Evolutionary conservation across 2,329 filamentous ascomycete species (phyloP).

Genomic region (Pseudogymnoascus sp.): DNA sequence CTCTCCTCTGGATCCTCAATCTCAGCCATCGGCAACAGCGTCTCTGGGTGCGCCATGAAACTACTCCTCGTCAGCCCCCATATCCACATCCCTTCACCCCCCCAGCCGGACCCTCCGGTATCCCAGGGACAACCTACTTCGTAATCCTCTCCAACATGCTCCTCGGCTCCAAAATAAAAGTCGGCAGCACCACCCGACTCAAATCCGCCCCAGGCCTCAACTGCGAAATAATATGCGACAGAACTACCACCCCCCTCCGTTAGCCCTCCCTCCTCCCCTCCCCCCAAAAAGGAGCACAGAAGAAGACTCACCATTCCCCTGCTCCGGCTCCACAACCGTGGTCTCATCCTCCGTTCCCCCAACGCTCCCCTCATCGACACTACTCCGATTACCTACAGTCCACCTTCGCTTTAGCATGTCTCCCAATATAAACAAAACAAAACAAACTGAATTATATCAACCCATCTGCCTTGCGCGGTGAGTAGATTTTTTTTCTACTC

Average conservation of each 20-base stretch:
- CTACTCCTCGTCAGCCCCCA: constrained; percentile 40
- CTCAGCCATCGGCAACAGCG: constrained; percentile 76
- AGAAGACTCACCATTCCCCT: constrained; percentile 73
- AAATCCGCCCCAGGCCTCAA: constrained; percentile 90
- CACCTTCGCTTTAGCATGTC: constrained; percentile 1
- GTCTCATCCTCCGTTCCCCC: constrained; percentile 62
- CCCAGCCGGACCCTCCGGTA: background rate
- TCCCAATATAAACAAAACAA: background rate
- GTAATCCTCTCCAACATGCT: constrained; percentile 99
- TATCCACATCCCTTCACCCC: constrained; percentile 11
- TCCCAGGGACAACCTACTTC: constrained; percentile 56
- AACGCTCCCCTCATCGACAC: constrained; percentile 26
- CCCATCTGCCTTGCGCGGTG: background rate
- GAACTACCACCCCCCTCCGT: constrained; percentile 48
- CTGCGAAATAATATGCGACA: constrained; percentile 95
- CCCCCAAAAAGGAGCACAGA: constrained; percentile 3
- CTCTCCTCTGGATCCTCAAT: constrained; percentile 84
- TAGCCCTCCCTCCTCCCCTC: constrained; percentile 16
- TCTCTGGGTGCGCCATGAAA: constrained; percentile 99
- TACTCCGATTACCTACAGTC: constrained; percentile 35
- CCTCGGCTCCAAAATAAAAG: constrained; percentile 93
- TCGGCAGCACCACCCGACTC: constrained; percentile 87
- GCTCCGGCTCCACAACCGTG: constrained; percentile 77
- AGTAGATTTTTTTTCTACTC: background rate
- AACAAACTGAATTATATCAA: background rate